These are phyloP conservation scores for Neoboletus brunneissimus DNA, from an alignment of 768 basidiomycete species.

Conservation along the genomic window DNA sequence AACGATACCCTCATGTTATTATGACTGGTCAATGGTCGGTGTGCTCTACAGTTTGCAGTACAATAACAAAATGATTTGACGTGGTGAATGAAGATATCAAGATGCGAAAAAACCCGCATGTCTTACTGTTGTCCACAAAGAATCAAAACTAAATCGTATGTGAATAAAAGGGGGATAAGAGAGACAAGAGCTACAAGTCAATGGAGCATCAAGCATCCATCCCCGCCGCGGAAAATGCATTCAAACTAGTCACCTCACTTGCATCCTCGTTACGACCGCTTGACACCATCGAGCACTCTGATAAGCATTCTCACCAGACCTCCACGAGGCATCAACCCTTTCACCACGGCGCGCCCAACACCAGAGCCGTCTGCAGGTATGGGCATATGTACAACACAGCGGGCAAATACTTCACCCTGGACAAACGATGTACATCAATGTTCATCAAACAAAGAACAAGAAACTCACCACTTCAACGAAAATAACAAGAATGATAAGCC, in stretches of 20 bases:
- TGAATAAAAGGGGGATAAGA: not conserved
- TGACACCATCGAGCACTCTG: slow-evolving; percentile 17
- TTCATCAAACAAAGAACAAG: too few species aligned
- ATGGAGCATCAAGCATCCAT: not conserved
- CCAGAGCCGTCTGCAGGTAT: not conserved
- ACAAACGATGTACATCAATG: not conserved
- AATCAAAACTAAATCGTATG: not conserved
- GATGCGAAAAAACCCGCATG: not conserved
- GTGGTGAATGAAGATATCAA: not conserved
- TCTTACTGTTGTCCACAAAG: not conserved
- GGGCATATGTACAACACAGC: slow-evolving; percentile 58
- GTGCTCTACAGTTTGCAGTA: not conserved
- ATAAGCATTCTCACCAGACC: slow-evolving; percentile 22
- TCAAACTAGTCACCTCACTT: not conserved
- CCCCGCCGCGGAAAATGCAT: not conserved
- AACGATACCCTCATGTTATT: not conserved
- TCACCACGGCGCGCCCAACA: slow-evolving; percentile 3
- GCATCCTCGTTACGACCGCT: not conserved
- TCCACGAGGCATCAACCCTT: slow-evolving; percentile 23
- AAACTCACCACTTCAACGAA: slow-evolving; percentile 76
- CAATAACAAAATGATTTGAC: not conserved
- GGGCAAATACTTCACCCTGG: slow-evolving; percentile 80
- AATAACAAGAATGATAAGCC: slow-evolving; percentile 87
- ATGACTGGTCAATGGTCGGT: not conserved
- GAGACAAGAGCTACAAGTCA: not conserved